These are phyloP conservation scores for Kalanchoe fedtschenkoi DNA, from an alignment of 164 flowering plant species.

Conservation along the genomic window DNA sequence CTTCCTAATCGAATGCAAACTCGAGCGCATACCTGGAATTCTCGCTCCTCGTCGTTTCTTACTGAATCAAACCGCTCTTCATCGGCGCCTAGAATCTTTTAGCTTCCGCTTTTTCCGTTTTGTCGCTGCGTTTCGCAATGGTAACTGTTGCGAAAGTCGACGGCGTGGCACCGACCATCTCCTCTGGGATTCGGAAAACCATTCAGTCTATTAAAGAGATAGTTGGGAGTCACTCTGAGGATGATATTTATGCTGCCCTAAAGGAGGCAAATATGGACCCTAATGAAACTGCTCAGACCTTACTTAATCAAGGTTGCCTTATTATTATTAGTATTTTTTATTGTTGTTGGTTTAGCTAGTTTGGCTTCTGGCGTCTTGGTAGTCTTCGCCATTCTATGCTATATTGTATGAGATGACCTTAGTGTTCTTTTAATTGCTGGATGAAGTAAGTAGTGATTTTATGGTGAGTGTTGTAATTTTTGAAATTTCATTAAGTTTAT, in stretches of 20 bases:
- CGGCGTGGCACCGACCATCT: constrained; percentile 25
- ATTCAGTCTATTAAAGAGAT: constrained; percentile 72
- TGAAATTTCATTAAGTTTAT: too few relatives aligned
- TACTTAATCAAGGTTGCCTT: constrained; percentile 65
- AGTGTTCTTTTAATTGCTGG: neutral
- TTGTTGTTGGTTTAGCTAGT: neutral
- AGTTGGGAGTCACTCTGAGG: constrained; percentile 71
- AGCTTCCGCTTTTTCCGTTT: neutral
- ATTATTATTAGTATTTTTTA: neutral
- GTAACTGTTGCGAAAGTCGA: constrained; percentile 31
- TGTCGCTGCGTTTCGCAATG: constrained; percentile 20
- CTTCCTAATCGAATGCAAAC: constrained; percentile 6
- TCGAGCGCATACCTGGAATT: constrained; percentile 11
- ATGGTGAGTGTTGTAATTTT: too few relatives aligned
- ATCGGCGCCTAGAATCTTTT: neutral
- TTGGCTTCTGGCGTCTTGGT: neutral
- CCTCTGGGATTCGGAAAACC: constrained; percentile 41
- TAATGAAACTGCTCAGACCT: constrained; percentile 66
- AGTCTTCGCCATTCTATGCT: too few relatives aligned
- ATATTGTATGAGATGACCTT: too few relatives aligned
- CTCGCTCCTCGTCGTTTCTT: neutral
- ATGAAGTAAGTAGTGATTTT: too few relatives aligned
- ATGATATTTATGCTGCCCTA: constrained; percentile 58
- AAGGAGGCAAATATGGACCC: constrained; percentile 85
- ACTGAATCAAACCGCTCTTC: neutral